Evolutionary conservation across 495 filamentous ascomycete genomes (phyloP).

Genomic region (Acidomyces sp.): DNA sequence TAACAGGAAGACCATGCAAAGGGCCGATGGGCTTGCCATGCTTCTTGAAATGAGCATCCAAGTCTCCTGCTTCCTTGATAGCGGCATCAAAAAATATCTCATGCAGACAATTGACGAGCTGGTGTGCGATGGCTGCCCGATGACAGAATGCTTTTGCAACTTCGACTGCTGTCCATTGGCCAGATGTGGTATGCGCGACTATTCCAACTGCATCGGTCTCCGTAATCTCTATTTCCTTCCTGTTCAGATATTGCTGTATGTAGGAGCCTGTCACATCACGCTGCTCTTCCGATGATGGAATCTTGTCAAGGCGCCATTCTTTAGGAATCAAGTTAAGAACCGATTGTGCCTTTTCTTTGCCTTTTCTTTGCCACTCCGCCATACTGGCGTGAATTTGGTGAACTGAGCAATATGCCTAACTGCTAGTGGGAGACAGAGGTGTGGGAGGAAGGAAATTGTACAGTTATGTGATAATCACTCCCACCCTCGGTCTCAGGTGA

Average conservation of each 20-base stretch:
- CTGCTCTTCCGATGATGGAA: slow-evolving; percentile 39
- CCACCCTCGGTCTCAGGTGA: too few species aligned
- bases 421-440: not conserved
- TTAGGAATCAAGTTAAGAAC: slow-evolving; percentile 43
- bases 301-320: slow-evolving; percentile 40
- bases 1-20: slow-evolving; percentile 53
- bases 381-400: slow-evolving; percentile 9
- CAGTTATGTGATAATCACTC: too few species aligned
- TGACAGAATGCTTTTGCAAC: slow-evolving; percentile 32
- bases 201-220: slow-evolving; percentile 31
- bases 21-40: slow-evolving; percentile 32
- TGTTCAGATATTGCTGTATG: slow-evolving; percentile 43
- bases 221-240: slow-evolving; percentile 38
- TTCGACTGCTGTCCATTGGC: slow-evolving; percentile 31
- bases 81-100: slow-evolving; percentile 31
- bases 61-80: slow-evolving; percentile 22
- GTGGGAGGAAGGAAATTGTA: not conserved
- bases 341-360: slow-evolving; percentile 39
- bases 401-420: too few species aligned
- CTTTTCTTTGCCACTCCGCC: slow-evolving; percentile 35
- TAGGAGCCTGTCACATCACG: slow-evolving; percentile 50
- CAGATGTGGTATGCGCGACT: slow-evolving; percentile 22
- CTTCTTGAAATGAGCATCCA: slow-evolving; percentile 26
- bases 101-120: slow-evolving; percentile 33
- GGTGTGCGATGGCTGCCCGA: slow-evolving; percentile 31